Base-by-base conservation (phyloP, 2,329 filamentous ascomycete species). In the Trichoderma sp. region DNA sequence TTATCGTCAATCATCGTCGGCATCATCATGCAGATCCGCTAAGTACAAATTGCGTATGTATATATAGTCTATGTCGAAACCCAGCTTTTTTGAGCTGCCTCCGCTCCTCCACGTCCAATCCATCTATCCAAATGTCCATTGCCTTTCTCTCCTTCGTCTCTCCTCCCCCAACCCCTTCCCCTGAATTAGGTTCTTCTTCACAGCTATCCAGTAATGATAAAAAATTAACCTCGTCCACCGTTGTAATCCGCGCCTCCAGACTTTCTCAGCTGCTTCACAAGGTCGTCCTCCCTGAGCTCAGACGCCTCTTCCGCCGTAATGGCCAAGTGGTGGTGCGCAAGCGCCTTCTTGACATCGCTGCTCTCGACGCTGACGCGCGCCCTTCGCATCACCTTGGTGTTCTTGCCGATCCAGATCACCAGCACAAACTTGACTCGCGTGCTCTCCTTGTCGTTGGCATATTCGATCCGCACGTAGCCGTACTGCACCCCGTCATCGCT, bases 191-290 rank as follows among this genome's bases (percentile, higher is more conserved):
- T 24, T 47, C 14, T 24, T 24, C 27, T 24, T 55, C 21, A 8
- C 52, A 19, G 21, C 2, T 21, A 43, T 43, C 10, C 16, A 8
- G 6, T 19, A 43, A n/a, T 27, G 1, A 19, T 10, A 13, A 19
- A 13, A 13, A 19, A 56, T 65, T 73, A 88, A 10, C 87, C 88
- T 72, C 88, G 79, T 13, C 87, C 89, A 8, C 89, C 88, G 75
- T 91, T 89, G 83, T 91, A 92, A 79, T 92, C 90, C 19, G 89
- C 89, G 37, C 90, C 90, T 68, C 90, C 90, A 4, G 87, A 89
- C 81, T 87, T 89, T 77, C 89, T 82, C 79, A 91, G 79, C 75
- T 85, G 81, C 70, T 83, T 77, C 19, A 91, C 87, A 63, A 92
- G 84, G 24, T 89, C 88, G 71, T 82, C 80, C 79, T 89, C 87